Conservation (phyloP, 768 basidiomycete genomes). For the Pleurotus djamor region DNA sequence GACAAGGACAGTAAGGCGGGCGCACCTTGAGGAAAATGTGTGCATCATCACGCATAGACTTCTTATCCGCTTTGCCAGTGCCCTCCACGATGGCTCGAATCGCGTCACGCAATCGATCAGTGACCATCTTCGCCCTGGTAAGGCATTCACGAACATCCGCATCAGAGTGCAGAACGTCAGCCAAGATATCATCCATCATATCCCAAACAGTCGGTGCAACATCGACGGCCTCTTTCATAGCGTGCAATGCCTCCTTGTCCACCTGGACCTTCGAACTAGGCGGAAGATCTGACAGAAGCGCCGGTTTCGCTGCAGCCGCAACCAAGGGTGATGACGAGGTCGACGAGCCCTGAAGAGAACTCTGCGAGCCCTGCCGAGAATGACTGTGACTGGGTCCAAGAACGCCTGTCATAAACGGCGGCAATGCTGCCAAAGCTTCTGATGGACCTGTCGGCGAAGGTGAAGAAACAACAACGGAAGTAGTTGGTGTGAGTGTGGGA, state of each 20-base stretch:
- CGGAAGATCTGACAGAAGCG: conserved; percentile 43
- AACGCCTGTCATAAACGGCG: conserved; percentile 15
- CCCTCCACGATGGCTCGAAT: conserved; percentile 59
- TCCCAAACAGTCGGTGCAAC: conserved; percentile 83
- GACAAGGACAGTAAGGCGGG: neutral
- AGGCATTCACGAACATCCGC: conserved; percentile 53
- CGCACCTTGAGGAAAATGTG: conserved; percentile 79
- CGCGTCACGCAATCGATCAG: conserved; percentile 57
- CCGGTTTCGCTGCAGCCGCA: conserved; percentile 27
- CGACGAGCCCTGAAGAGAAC: conserved; percentile 30
- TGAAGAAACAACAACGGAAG: conserved; percentile 15
- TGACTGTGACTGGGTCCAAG: conserved; percentile 23
- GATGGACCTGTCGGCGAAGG: conserved; percentile 39
- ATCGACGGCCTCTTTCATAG: conserved; percentile 76
- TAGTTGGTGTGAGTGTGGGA: conserved; percentile 19
- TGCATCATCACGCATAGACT: conserved; percentile 71
- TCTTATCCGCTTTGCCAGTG: conserved; percentile 52
- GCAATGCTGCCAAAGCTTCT: conserved; percentile 33
- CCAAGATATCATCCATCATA: conserved; percentile 70
- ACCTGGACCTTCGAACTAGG: conserved; percentile 60
- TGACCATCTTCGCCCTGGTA: conserved; percentile 60
- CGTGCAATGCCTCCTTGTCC: conserved; percentile 76
- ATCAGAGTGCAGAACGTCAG: conserved; percentile 36
- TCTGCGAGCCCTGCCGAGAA: conserved; percentile 38
- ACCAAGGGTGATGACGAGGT: conserved; percentile 35